A percentile compares a stretch with the other conserved stretches of the same genome.
These are phyloP conservation scores for Pythium sukuiense DNA, from an alignment of 352 stramenopile genomes.

Conservation along the genomic window DNA sequence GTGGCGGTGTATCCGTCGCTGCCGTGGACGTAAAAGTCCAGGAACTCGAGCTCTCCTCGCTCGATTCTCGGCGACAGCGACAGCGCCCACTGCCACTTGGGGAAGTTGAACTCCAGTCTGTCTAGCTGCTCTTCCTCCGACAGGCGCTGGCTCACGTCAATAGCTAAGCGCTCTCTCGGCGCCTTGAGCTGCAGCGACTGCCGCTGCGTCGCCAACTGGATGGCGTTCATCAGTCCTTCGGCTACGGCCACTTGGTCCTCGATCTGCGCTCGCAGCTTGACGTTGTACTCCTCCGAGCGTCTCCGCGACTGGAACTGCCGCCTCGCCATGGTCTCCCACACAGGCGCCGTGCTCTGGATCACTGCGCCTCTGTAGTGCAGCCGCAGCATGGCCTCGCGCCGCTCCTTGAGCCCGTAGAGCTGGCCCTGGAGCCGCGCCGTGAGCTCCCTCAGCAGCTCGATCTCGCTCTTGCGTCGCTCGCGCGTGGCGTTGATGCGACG, in stretches of 20 bases:
- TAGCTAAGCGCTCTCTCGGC: not conserved
- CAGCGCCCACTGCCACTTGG: not conserved
- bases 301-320: constrained; percentile 17
- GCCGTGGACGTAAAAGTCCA: not conserved
- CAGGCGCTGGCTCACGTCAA: constrained; percentile 6
- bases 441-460: constrained; percentile 10
- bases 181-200: not conserved
- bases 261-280: constrained; percentile 10
- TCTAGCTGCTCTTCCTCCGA: constrained; percentile 13
- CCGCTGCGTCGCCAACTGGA: constrained; percentile 9
- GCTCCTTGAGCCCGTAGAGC: not conserved
- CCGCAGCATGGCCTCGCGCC: constrained; percentile 5
- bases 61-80: not conserved
- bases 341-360: constrained; percentile 13
- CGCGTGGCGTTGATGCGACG: constrained; percentile 13
- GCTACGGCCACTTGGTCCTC: constrained; percentile 7
- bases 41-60: not conserved
- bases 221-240: constrained; percentile 5
- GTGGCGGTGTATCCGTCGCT: not conserved
- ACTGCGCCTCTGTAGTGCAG: constrained; percentile 1
- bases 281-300: constrained; percentile 6
- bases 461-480: constrained; percentile 24
- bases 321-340: constrained; percentile 25
- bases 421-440: constrained; percentile 11
- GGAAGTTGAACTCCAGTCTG: not conserved